Evolutionary conservation across 805 yeast genomes (phyloP).

Genomic region (Metschnikowia sp.): DNA sequence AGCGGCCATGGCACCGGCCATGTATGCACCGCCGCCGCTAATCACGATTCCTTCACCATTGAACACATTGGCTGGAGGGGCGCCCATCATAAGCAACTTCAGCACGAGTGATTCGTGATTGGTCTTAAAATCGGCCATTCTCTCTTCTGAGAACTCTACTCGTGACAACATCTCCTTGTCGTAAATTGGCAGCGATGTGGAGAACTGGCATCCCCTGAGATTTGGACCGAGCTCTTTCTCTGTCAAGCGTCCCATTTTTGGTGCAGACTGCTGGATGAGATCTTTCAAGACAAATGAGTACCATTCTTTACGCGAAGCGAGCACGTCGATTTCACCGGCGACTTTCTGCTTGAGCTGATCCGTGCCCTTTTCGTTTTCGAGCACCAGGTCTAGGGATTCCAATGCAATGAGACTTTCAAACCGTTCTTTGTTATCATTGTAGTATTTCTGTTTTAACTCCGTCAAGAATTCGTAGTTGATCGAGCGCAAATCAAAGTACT

Average conservation of each 20-base stretch:
- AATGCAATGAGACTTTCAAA: conserved; percentile 2
- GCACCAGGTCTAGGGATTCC: conserved; percentile 3
- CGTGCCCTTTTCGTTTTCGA: not conserved
- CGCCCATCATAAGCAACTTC: conserved; percentile 21
- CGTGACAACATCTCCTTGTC: conserved; percentile 10
- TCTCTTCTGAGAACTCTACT: conserved; percentile 19
- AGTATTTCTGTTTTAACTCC: conserved; percentile 8
- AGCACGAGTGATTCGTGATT: conserved; percentile 27
- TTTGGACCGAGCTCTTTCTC: conserved; percentile 17
- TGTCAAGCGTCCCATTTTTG: conserved; percentile 14
- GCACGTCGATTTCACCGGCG: conserved; percentile 1
- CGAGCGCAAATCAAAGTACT: not conserved
- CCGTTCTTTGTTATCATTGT: conserved; percentile 4
- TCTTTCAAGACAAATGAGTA: conserved; percentile 15
- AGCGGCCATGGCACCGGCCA: conserved; percentile 28
- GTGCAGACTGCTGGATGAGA: conserved; percentile 14
- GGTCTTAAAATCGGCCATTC: conserved; percentile 20
- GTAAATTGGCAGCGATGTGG: conserved; percentile 14
- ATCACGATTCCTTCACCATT: conserved; percentile 36
- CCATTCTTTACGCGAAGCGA: conserved; percentile 9
- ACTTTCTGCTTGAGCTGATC: conserved; percentile 6
- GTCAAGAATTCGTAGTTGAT: conserved; percentile 7
- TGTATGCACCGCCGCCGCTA: conserved; percentile 26
- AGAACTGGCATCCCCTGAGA: conserved; percentile 12
- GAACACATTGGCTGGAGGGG: conserved; percentile 23